Percentiles rank a stretch among this genome's conserved stretches.
These are phyloP conservation scores for Pezicula neosporulosa DNA, from an alignment of 2,329 filamentous ascomycete genomes.

Conservation along the genomic window DNA sequence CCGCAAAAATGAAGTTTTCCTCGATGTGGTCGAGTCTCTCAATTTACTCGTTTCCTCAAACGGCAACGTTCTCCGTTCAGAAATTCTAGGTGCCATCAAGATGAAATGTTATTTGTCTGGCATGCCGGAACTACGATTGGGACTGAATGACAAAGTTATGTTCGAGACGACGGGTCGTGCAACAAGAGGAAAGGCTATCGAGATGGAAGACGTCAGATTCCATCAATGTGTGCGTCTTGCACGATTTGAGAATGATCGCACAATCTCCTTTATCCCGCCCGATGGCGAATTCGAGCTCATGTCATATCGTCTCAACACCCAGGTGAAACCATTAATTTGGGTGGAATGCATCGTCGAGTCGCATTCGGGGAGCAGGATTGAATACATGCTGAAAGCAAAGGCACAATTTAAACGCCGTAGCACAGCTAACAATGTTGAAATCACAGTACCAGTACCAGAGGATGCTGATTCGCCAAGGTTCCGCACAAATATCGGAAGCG, in stretches of 20 bases:
- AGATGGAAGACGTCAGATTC: slow-evolving; percentile 99
- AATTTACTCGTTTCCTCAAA: slow-evolving; percentile 93
- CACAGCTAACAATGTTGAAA: slow-evolving; percentile 98
- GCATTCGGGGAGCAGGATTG: slow-evolving; percentile 90
- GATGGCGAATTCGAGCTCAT: slow-evolving; percentile 99
- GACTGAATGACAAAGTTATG: slow-evolving; percentile 99
- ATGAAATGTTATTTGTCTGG: slow-evolving; percentile 99
- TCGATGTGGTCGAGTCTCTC: slow-evolving; percentile 94
- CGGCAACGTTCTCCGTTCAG: slow-evolving; percentile 91
- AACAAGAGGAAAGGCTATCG: slow-evolving; percentile 92
- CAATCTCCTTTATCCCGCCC: slow-evolving; percentile 97
- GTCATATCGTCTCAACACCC: slow-evolving; percentile 97
- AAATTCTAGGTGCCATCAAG: slow-evolving; percentile 96
- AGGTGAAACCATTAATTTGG: slow-evolving; percentile 98
- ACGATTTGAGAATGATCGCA: slow-evolving; percentile 96
- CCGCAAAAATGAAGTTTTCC: slow-evolving; percentile 98
- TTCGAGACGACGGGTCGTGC: slow-evolving; percentile 96
- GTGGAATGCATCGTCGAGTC: slow-evolving; percentile 97
- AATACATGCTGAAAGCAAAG: slow-evolving; percentile 98
- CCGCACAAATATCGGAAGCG: slow-evolving; percentile 93
- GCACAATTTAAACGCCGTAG: slow-evolving; percentile 97
- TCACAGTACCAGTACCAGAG: slow-evolving; percentile 93
- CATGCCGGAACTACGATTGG: slow-evolving; percentile 93
- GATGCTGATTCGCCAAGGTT: slow-evolving; percentile 95
- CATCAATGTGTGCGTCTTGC: slow-evolving; percentile 96